A percentile compares a stretch with the other conserved stretches of the same genome.
Conservation (phyloP, 2,329 filamentous ascomycete genomes). For the Exophiala aquamarina region DNA sequence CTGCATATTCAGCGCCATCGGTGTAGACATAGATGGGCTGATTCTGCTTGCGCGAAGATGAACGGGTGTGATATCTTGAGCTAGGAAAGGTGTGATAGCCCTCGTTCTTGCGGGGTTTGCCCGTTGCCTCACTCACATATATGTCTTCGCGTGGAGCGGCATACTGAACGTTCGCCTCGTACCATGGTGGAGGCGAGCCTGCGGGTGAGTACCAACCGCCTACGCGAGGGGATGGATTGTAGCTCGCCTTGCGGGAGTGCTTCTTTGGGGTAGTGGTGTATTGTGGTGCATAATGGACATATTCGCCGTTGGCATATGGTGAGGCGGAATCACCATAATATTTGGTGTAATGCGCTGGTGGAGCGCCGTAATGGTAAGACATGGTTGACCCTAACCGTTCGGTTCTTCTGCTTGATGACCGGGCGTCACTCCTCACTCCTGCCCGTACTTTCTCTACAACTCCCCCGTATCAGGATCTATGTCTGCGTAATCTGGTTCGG, state of each 20-base stretch:
- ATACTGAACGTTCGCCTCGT: conserved; percentile 50
- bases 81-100: conserved; percentile 50
- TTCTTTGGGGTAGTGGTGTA: conserved; percentile 44
- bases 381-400: conserved; percentile 19
- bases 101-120: conserved; percentile 33
- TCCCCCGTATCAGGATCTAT: conserved; percentile 29
- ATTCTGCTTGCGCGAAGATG: conserved; percentile 42
- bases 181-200: conserved; percentile 46
- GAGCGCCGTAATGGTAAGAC: conserved; percentile 29
- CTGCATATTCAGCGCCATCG: conserved; percentile 58
- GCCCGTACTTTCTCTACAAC: conserved; percentile 21
- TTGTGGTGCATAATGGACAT: conserved; percentile 29
- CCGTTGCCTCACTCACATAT: conserved; percentile 65
- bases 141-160: conserved; percentile 56
- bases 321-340: conserved; percentile 39
- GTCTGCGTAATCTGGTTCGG: conserved; percentile 19
- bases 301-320: conserved; percentile 27
- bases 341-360: conserved; percentile 27
- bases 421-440: conserved; percentile 24
- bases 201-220: conserved; percentile 43
- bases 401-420: conserved; percentile 2
- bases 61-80: conserved; percentile 39
- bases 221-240: conserved; percentile 40
- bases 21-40: conserved; percentile 53
- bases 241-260: conserved; percentile 60